Percentiles rank a stretch among this genome's conserved stretches.
Evolutionary conservation across 768 basidiomycete genomes (phyloP).

Genomic region (Boletus speciosus): DNA sequence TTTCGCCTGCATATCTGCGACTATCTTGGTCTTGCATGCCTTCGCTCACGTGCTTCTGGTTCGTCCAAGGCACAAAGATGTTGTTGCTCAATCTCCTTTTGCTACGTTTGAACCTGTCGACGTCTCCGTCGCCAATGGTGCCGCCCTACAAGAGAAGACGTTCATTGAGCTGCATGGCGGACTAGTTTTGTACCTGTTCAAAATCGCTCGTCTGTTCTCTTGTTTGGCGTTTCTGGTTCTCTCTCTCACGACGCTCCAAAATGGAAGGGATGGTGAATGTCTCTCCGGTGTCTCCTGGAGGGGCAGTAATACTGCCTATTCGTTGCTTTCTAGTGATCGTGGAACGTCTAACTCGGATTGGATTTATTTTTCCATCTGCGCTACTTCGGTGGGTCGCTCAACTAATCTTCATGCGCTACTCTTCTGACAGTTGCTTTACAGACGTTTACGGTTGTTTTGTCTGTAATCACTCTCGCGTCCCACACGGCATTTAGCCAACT

Average conservation of each 20-base stretch:
- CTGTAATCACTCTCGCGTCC: background rate
- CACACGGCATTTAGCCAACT: background rate
- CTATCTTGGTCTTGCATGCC: background rate
- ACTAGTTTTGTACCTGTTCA: background rate
- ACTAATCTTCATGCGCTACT: background rate
- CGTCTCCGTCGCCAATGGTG: background rate
- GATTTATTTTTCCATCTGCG: background rate
- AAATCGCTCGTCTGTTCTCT: background rate
- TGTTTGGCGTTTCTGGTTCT: background rate
- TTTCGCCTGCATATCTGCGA: background rate
- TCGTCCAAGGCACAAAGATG: background rate
- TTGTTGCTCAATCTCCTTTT: background rate
- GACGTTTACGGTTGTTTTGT: background rate
- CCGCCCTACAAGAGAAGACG: background rate
- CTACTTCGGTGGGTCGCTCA: background rate
- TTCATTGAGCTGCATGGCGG: background rate
- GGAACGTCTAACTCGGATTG: background rate
- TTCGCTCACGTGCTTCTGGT: background rate
- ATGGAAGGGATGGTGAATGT: background rate
- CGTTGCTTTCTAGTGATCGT: background rate
- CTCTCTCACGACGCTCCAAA: background rate
- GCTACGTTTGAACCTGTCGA: background rate
- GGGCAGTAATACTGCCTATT: background rate
- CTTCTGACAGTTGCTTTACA: background rate
- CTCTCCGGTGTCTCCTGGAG: background rate